Percentiles rank a stretch among this genome's conserved stretches.
phyloP scores from a whole-genome alignment of 768 basidiomycete genomes.

The Lactarius hatsudake region DNA sequence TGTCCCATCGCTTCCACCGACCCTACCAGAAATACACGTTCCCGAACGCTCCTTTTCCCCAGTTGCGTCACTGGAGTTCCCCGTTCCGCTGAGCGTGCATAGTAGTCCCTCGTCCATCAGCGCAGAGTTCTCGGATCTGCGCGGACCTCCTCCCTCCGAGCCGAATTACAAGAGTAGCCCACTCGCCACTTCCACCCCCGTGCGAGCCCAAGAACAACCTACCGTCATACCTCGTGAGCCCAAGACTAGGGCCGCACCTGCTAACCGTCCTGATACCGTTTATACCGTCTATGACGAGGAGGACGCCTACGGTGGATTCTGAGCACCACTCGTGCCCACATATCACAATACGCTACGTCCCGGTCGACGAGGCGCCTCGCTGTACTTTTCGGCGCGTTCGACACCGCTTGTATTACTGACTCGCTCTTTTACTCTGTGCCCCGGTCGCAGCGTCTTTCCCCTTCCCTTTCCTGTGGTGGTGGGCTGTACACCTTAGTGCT shows the following conservation, averaged over 20 bases:
- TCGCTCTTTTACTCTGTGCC: constrained; percentile 7
- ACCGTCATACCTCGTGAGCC: constrained; percentile 21
- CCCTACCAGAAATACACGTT: constrained; percentile 51
- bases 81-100: constrained; percentile 25
- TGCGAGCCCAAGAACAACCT: constrained; percentile 12
- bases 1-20: constrained; percentile 50
- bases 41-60: constrained; percentile 45
- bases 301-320: constrained; percentile 72
- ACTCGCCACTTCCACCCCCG: constrained; percentile 19
- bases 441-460: constrained; percentile 2
- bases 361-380: constrained; percentile 12
- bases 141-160: constrained; percentile 26
- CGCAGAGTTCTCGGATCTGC: constrained; percentile 26
- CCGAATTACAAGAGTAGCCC: constrained; percentile 27
- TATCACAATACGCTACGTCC: not conserved
- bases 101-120: constrained; percentile 31
- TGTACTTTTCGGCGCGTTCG: constrained; percentile 3
- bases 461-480: constrained; percentile 1
- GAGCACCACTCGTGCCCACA: constrained; percentile 24
- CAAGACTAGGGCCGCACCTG: constrained; percentile 19
- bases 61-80: constrained; percentile 33
- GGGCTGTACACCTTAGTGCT: not conserved
- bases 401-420: constrained; percentile 7
- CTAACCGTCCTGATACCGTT: constrained; percentile 48
- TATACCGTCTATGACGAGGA: constrained; percentile 56